These are phyloP conservation scores for Plantago elongata DNA, from an alignment of 257 asterid species.

Conservation along the genomic window DNA sequence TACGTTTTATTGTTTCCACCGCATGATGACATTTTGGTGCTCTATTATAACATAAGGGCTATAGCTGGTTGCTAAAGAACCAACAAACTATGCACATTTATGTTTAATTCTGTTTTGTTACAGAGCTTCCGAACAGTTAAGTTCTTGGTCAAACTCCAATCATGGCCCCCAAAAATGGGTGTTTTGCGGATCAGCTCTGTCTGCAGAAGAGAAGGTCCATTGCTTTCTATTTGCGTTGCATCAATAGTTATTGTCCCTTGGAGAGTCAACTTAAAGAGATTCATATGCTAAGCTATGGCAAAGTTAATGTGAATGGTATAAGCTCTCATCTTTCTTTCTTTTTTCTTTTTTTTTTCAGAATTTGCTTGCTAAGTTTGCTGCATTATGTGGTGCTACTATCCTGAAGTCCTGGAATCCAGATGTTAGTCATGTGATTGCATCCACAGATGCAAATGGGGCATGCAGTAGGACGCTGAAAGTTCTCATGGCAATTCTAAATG, in stretches of 20 bases:
- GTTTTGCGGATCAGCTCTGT: constrained; percentile 85
- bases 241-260: not conserved
- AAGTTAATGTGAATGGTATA: not conserved
- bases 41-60: not conserved
- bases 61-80: constrained; percentile 3
- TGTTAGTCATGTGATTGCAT: constrained; percentile 82
- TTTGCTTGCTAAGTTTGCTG: constrained; percentile 50
- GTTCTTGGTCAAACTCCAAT: constrained; percentile 37
- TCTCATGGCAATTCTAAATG: constrained; percentile 85
- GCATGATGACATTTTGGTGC: no score
- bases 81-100: constrained; percentile 1
- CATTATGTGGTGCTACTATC: constrained; percentile 57
- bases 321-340: constrained; percentile 9
- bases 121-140: constrained; percentile 42
- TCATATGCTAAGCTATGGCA: not conserved
- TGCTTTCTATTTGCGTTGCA: constrained; percentile 12
- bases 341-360: constrained; percentile 35
- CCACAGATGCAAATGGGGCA: constrained; percentile 74
- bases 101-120: constrained; percentile 16
- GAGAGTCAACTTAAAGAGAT: not conserved
- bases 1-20: no score
- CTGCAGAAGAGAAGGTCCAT: constrained; percentile 71
- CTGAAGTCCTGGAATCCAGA: constrained; percentile 65
- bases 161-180: constrained; percentile 52
- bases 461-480: constrained; percentile 77